Evolutionary conservation across 1,284 basidiomycete species (phyloP).

Genomic region (Gastroboletus turbinatus): DNA sequence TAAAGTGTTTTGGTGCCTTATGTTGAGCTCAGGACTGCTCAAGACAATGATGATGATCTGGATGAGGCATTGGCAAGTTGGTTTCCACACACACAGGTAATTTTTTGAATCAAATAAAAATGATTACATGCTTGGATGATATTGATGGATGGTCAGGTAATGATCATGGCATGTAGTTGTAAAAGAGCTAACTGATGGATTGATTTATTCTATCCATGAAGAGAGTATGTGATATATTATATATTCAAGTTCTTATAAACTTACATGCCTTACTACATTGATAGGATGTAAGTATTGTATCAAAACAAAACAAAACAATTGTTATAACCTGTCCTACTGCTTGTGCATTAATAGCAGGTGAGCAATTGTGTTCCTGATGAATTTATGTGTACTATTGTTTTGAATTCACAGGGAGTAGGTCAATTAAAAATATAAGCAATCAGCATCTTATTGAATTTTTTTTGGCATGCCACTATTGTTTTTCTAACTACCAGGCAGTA

Average conservation of each 20-base stretch:
- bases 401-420: not conserved
- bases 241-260: not conserved
- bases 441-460: not conserved
- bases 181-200: not conserved
- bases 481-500: not conserved
- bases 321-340: not conserved
- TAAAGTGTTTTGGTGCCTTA: not conserved
- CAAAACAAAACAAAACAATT: not conserved
- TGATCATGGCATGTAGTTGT: not conserved
- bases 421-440: no score
- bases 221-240: not conserved
- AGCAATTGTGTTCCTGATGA: not conserved
- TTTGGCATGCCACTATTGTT: not conserved
- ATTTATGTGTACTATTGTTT: no score
- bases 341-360: not conserved
- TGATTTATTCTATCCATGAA: not conserved
- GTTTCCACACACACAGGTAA: not conserved
- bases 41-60: not conserved
- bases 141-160: not conserved
- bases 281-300: not conserved
- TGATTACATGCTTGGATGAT: not conserved
- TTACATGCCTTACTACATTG: not conserved
- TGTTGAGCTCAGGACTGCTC: not conserved
- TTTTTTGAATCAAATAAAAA: rapidly evolving
- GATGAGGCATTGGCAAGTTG: not conserved